These are phyloP conservation scores for Caryopteris hybrid DNA, from an alignment of 305 asterid species.

Conservation along the genomic window DNA sequence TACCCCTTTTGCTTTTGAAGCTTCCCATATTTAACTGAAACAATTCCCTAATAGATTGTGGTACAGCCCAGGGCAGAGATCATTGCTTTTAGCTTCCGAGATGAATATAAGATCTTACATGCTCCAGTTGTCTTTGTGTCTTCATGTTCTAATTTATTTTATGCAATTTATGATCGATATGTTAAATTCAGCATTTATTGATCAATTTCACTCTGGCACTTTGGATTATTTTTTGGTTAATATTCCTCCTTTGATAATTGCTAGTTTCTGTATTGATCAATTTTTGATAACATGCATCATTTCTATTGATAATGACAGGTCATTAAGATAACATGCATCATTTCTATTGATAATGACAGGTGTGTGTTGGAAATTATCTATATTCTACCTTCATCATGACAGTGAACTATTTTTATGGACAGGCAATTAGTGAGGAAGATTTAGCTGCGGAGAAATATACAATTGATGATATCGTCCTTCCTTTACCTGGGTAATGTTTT, in stretches of 20 bases:
- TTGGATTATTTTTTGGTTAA: not conserved
- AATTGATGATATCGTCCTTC: constrained; percentile 76
- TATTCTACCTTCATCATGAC: not conserved
- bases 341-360: not conserved
- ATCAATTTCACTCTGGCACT: not conserved
- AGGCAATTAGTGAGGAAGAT: constrained; percentile 77
- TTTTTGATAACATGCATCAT: not conserved
- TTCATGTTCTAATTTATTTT: not conserved
- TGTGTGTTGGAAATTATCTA: constrained; percentile 4
- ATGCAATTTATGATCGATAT: not conserved
- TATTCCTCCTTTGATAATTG: not conserved
- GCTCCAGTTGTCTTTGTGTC: not conserved
- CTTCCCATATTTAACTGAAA: too few species aligned
- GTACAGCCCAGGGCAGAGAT: not conserved
- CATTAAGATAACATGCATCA: not conserved
- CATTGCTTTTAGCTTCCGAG: not conserved
- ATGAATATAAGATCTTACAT: not conserved
- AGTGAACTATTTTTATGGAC: constrained; percentile 23
- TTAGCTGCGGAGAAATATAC: constrained; percentile 58
- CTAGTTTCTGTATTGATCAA: too few species aligned
- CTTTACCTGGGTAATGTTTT: constrained; percentile 84
- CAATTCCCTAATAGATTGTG: too few species aligned
- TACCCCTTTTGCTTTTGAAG: not conserved
- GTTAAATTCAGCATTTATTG: not conserved
- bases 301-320: too few species aligned